phyloP scores from a whole-genome alignment of 1,284 basidiomycete species.

The Ceratobasidium papillatum region DNA sequence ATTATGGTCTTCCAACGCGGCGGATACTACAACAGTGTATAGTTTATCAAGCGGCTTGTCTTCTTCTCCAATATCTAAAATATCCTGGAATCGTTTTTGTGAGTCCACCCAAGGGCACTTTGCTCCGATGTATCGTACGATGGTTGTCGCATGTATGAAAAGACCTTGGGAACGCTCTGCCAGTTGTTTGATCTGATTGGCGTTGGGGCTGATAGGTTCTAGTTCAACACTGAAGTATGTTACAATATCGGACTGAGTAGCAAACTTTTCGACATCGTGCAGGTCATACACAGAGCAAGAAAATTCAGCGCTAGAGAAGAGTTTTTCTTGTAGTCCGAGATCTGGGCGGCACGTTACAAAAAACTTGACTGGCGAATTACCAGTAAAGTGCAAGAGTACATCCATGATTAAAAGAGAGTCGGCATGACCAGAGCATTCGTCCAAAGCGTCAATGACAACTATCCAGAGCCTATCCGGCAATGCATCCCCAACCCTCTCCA shows the following conservation, averaged over 20 bases:
- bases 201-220: neutral
- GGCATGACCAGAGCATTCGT: conserved; percentile 7
- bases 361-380: neutral
- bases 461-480: neutral
- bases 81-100: neutral
- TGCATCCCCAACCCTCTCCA: neutral
- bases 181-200: conserved; percentile 9
- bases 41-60: neutral
- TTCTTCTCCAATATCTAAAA: neutral
- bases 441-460: conserved; percentile 33
- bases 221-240: conserved; percentile 5
- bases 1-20: neutral
- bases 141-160: conserved; percentile 30
- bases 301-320: neutral
- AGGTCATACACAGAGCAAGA: neutral
- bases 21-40: neutral
- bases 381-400: neutral
- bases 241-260: conserved; percentile 26
- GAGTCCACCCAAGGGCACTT: neutral
- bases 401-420: neutral
- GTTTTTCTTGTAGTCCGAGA: neutral
- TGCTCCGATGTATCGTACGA: neutral
- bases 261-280: conserved; percentile 31
- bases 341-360: neutral
- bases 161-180: conserved; percentile 1